Evolutionary conservation across 352 stramenopile species (phyloP).

Genomic region (Globisporangium spinosum): DNA sequence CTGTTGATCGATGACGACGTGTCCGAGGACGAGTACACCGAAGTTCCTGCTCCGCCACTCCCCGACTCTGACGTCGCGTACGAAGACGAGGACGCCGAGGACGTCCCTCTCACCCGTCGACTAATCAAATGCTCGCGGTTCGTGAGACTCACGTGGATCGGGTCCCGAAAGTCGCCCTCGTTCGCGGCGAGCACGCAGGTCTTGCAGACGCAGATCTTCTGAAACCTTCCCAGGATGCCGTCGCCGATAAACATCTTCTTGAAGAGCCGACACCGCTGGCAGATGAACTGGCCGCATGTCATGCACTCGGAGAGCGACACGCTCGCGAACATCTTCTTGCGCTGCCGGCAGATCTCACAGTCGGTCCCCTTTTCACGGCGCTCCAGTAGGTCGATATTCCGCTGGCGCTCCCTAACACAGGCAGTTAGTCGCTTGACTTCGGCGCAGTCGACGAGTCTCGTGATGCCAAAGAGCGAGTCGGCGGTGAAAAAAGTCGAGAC

Average conservation of each 20-base stretch:
- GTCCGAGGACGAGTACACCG: constrained; percentile 11
- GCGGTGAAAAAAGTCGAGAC: constrained; percentile 39
- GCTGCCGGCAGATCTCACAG: constrained; percentile 32
- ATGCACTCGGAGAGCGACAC: constrained; percentile 31
- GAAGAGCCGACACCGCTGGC: constrained; percentile 36
- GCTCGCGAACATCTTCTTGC: constrained; percentile 35
- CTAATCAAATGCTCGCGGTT: constrained; percentile 12
- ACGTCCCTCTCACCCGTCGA: background rate
- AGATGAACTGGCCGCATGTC: constrained; percentile 45
- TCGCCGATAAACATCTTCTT: constrained; percentile 45
- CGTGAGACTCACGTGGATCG: constrained; percentile 20
- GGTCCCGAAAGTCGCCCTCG: constrained; percentile 23
- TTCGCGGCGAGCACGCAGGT: constrained; percentile 38
- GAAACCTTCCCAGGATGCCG: constrained; percentile 42
- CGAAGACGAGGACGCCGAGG: constrained; percentile 12
- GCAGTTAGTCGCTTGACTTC: constrained; percentile 54
- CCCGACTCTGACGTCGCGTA: constrained; percentile 11
- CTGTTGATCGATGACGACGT: background rate
- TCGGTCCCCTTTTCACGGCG: constrained; percentile 14
- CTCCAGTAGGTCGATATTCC: constrained; percentile 31
- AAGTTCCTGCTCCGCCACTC: background rate
- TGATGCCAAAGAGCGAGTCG: constrained; percentile 44
- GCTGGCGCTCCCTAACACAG: constrained; percentile 39
- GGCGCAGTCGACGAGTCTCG: constrained; percentile 41
- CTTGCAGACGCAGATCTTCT: constrained; percentile 39